Percentiles rank a stretch among this genome's conserved stretches.
These are phyloP conservation scores for Beauveria bassiana DNA, from an alignment of 2,329 filamentous ascomycete genomes.

Conservation along the genomic window DNA sequence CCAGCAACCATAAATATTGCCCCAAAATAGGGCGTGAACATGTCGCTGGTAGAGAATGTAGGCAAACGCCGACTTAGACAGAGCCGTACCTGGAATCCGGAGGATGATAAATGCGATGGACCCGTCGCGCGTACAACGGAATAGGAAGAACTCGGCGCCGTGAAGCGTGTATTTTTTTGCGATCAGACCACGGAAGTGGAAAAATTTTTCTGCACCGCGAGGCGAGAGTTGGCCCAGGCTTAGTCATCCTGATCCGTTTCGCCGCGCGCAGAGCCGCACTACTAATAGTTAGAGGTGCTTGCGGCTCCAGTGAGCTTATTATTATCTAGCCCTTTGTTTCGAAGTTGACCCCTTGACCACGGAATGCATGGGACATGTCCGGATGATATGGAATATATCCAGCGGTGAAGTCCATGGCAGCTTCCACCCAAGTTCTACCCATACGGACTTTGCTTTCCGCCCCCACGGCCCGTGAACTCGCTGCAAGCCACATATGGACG, in stretches of 20 bases:
- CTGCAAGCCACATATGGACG: constrained; percentile 23
- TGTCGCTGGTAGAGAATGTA: constrained; percentile 5
- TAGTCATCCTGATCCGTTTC: constrained; percentile 1
- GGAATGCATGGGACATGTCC: not conserved
- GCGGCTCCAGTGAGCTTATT: not conserved
- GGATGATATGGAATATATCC: not conserved
- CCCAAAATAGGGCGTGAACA: not conserved
- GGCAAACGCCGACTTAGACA: constrained; percentile 25
- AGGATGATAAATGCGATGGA: constrained; percentile 37
- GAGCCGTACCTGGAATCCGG: constrained; percentile 25
- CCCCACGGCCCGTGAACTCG: not conserved
- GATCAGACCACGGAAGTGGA: constrained; percentile 17
- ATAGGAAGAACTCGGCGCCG: constrained; percentile 39
- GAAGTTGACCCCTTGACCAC: not conserved
- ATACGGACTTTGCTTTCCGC: not conserved
- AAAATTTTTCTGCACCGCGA: constrained; percentile 15
- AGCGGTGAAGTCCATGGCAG: not conserved
- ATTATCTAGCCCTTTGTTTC: not conserved
- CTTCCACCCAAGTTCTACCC: not conserved
- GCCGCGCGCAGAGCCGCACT: not conserved
- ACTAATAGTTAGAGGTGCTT: not conserved
- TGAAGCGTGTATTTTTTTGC: constrained; percentile 15
- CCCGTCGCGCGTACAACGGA: constrained; percentile 31
- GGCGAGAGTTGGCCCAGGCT: not conserved
- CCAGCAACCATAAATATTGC: not conserved